A percentile compares a stretch with the other conserved stretches of the same genome.
Evolutionary conservation across 345 rosid genomes (phyloP).

Genomic region (Viola odorata): DNA sequence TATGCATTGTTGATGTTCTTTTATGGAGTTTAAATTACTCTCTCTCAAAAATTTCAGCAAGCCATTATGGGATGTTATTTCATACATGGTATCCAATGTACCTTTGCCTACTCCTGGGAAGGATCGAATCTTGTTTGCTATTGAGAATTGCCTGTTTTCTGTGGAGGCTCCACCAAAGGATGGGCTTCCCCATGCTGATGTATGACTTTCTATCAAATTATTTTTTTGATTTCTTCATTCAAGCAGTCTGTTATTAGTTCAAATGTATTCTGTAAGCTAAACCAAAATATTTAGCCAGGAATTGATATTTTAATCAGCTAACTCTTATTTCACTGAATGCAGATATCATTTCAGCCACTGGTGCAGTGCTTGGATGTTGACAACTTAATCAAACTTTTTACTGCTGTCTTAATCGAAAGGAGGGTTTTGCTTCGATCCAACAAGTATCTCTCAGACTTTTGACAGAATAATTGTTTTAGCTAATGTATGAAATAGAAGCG

Average conservation of each 20-base stretch:
- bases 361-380: slow-evolving; percentile 94
- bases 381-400: slow-evolving; percentile 82
- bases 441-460: slow-evolving; percentile 47
- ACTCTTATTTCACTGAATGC: slow-evolving; percentile 29
- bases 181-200: slow-evolving; percentile 93
- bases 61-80: slow-evolving; percentile 86
- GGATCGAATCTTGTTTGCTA: slow-evolving; percentile 82
- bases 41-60: slow-evolving; percentile 62
- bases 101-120: slow-evolving; percentile 94
- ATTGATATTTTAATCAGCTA: background rate
- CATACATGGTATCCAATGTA: slow-evolving; percentile 68
- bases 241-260: too few relatives aligned
- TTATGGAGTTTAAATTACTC: slow-evolving; percentile 26
- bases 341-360: slow-evolving; percentile 95
- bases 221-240: too few relatives aligned
- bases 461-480: slow-evolving; percentile 1
- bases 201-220: slow-evolving; percentile 31
- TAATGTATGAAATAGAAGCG: background rate
- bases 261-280: too few relatives aligned
- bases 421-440: slow-evolving; percentile 89
- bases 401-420: slow-evolving; percentile 90
- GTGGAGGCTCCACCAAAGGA: slow-evolving; percentile 91
- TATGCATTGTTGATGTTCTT: slow-evolving; percentile 5
- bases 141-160: slow-evolving; percentile 78
- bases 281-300: background rate